Base-by-base conservation (phyloP, 495 filamentous ascomycete species). In the Penicillium pancosmium region DNA sequence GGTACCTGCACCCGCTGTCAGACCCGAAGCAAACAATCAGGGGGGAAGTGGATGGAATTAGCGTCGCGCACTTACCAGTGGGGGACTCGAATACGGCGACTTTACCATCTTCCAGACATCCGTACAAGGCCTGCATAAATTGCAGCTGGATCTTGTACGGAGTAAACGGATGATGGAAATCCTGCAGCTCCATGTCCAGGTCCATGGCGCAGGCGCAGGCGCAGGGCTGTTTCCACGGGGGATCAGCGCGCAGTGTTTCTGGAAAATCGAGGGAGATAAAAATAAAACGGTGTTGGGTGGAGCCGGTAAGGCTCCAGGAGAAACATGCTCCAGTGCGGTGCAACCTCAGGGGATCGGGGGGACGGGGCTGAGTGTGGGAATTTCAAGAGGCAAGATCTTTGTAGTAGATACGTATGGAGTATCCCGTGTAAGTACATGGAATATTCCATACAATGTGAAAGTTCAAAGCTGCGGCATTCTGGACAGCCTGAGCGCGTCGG, bases 31-130 rank as follows among this genome's bases (percentile, higher is more conserved):
- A 18, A 54, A 38, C 18, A 49, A n/a, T 33, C 19, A 50, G 47
- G 47, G 47, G 19, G 44, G 23, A 4, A 4, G 23, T 23, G 23
- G 23, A 23, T 23, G 23, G 23, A 23, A 23, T 23, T 23, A 23
- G 23, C 23, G 23, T 23, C 23, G 23, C 23, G 43, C 27, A 54
- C 71, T 72, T 79, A 78, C 86, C 94, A 57, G 94, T 98, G 46
- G 94, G 94, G 55, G 91, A 95, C 71, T 98, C 94, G 49, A 98
- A 88, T 55, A 98, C 92, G 16, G 91, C 94, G 34, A 97, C 81
- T 62, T 86, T 86, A 25, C 90, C 89, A 46, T 86, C 78, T 64
- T 96, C 88, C 27, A 98, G 83, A 49, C 91, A 90, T 27, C 84
- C 73, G 64, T 98, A 98, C 11, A 95, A 79, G 2, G 90, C 84